phyloP scores from a whole-genome alignment of 108 stramenopile species.

The Phaeodactylum tricornutum region DNA sequence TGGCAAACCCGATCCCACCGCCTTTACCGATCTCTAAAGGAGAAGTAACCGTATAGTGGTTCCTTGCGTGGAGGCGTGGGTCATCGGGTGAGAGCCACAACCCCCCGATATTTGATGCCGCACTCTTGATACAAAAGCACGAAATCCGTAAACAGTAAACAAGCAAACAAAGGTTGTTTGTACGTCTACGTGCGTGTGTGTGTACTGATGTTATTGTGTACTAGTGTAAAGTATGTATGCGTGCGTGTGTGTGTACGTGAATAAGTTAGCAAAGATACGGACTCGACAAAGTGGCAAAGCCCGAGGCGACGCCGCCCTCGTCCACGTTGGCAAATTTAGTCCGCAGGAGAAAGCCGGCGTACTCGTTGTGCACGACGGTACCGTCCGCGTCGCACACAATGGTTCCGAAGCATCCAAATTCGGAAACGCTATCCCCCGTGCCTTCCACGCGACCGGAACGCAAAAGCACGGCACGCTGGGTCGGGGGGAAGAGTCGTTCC shows the following conservation, averaged over 20 bases:
- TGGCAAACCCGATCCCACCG: conserved; percentile 86
- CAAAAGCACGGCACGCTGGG: conserved; percentile 58
- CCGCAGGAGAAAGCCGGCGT: conserved; percentile 67
- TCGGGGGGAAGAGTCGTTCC: conserved; percentile 76
- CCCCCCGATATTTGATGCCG: no score
- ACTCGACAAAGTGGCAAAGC: conserved; percentile 78
- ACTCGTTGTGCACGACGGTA: conserved; percentile 56
- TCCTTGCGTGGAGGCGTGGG: no score
- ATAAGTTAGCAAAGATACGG: conserved; percentile 60
- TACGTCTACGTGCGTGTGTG: no score
- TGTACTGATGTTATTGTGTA: no score
- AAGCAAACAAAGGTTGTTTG: no score
- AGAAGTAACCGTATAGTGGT: no score
- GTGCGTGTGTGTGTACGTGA: no score
- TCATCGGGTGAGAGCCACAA: no score
- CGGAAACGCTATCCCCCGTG: conserved; percentile 61
- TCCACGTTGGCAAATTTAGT: conserved; percentile 80
- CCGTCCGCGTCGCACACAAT: conserved; percentile 38
- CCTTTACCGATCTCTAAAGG: conserved; percentile 65
- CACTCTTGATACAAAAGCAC: no score
- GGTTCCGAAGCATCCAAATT: conserved; percentile 71
- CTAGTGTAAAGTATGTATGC: no score
- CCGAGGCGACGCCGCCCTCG: conserved; percentile 83
- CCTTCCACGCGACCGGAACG: conserved; percentile 67
- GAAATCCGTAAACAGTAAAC: no score